A percentile compares a stretch with the other conserved stretches of the same genome.
Conservation (phyloP, 2,329 filamentous ascomycete genomes). For the Microcera coccophila region DNA sequence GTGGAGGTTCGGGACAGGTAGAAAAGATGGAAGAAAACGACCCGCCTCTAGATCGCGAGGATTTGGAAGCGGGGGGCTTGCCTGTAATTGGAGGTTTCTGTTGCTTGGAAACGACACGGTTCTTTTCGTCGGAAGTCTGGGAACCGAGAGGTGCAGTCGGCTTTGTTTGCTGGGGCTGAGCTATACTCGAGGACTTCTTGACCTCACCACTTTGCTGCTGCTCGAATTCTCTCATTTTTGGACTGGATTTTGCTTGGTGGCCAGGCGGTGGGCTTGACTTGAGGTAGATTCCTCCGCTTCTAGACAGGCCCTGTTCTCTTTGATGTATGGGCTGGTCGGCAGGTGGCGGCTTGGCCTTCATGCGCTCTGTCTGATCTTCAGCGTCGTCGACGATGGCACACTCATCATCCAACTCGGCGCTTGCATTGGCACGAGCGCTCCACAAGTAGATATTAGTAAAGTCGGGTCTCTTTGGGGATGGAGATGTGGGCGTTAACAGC, state of each 20-base stretch:
- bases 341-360: slow-evolving; percentile 4
- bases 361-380: slow-evolving; percentile 17
- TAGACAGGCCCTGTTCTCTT: slow-evolving; percentile 19
- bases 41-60: not conserved
- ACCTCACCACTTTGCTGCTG: not conserved
- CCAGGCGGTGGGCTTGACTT: not conserved
- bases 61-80: slow-evolving; percentile 8
- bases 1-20: slow-evolving; percentile 15
- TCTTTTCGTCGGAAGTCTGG: not conserved
- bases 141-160: not conserved
- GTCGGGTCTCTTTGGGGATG: slow-evolving; percentile 23
- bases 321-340: slow-evolving; percentile 12
- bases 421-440: slow-evolving; percentile 22
- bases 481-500: slow-evolving; percentile 22
- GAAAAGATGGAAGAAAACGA: slow-evolving; percentile 11
- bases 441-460: slow-evolving; percentile 30
- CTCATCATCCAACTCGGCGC: slow-evolving; percentile 12
- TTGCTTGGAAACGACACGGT: not conserved
- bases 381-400: slow-evolving; percentile 22
- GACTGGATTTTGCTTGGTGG: not conserved
- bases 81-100: not conserved
- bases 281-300: slow-evolving; percentile 12
- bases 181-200: not conserved
- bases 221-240: not conserved
- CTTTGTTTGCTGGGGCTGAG: not conserved